Percentiles rank a stretch among this genome's conserved stretches.
phyloP scores from a whole-genome alignment of 78 protist species.

The Dictyostelium firmibasis region DNA sequence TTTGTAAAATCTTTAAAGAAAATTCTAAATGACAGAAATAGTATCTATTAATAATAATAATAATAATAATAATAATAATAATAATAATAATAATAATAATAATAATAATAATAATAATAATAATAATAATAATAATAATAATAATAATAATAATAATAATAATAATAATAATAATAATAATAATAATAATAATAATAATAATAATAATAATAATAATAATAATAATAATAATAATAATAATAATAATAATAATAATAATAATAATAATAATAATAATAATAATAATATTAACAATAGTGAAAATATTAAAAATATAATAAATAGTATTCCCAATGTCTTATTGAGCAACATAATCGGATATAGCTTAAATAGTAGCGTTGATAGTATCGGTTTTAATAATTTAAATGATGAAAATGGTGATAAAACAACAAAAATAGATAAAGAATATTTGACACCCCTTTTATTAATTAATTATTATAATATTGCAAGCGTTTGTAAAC shows the following conservation, averaged over 20 bases:
- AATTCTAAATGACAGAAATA: neutral
- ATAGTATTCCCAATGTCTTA: neutral
- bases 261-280: neutral
- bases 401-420: neutral
- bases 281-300: neutral
- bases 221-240: neutral
- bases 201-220: neutral
- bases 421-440: neutral
- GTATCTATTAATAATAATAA: neutral
- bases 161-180: neutral
- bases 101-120: neutral
- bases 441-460: neutral
- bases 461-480: conserved; percentile 5
- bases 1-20: neutral
- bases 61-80: neutral
- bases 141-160: neutral
- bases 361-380: neutral
- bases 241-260: neutral
- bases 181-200: neutral
- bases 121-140: neutral
- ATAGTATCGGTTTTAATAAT: neutral
- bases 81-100: neutral
- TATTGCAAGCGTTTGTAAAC: conserved; percentile 17
- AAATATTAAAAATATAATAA: neutral
- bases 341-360: neutral